Conservation (phyloP, 208 protist species). For the Leishmania guyanensis region DNA sequence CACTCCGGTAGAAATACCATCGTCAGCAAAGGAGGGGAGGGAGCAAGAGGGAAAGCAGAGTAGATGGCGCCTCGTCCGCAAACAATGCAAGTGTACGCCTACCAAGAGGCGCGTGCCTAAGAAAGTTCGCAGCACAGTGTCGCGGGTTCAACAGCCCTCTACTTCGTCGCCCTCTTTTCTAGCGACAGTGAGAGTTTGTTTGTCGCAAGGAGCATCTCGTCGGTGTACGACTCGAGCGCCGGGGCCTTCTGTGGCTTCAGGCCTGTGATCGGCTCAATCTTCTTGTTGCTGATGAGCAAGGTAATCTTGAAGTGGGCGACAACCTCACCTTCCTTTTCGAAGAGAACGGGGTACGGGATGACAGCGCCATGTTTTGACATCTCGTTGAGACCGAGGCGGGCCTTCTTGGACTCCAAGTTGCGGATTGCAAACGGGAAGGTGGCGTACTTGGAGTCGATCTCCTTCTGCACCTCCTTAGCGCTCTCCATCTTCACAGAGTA, state of each 20-base stretch:
- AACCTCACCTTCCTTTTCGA: constrained; percentile 91
- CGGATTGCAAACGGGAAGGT: constrained; percentile 97
- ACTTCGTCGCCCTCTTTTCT: constrained; percentile 51
- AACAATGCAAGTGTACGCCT: background rate
- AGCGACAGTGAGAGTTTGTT: constrained; percentile 86
- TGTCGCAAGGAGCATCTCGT: constrained; percentile 78
- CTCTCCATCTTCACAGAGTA: constrained; percentile 98
- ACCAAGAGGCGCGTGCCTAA: background rate
- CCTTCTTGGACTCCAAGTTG: constrained; percentile 94
- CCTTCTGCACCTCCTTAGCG: constrained; percentile 93
- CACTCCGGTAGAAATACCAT: background rate
- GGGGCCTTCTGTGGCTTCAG: constrained; percentile 87
- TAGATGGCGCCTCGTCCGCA: background rate
- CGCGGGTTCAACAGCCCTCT: background rate
- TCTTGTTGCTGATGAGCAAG: constrained; percentile 88
- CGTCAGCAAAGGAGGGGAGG: background rate
- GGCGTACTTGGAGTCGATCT: constrained; percentile 94
- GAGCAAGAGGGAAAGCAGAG: background rate
- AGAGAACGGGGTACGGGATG: constrained; percentile 97
- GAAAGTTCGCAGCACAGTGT: background rate
- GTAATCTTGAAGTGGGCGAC: constrained; percentile 93
- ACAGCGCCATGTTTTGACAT: constrained; percentile 96
- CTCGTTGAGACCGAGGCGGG: constrained; percentile 95
- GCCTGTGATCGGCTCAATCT: constrained; percentile 90
- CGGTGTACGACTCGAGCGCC: constrained; percentile 77